Conservation (phyloP, 1,284 basidiomycete species). For the Cryptococcus hybrid region DNA sequence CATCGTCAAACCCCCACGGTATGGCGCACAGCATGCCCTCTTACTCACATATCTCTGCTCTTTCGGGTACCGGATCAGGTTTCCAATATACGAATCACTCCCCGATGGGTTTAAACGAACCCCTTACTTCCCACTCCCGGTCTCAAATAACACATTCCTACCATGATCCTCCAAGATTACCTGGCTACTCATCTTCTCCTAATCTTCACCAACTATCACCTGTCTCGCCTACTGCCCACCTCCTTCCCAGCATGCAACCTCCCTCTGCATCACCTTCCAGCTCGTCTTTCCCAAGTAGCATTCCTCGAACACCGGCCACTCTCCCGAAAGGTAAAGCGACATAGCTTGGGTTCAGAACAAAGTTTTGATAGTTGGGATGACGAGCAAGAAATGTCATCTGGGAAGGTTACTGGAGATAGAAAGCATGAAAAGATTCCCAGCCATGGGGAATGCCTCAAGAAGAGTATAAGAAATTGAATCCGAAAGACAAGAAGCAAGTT, state of each 20-base stretch:
- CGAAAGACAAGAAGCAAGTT: constrained; percentile 46
- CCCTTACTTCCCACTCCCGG: not conserved
- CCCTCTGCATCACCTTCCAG: constrained; percentile 10
- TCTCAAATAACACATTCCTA: constrained; percentile 10
- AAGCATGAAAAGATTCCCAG: constrained; percentile 20
- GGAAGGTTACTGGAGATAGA: constrained; percentile 4
- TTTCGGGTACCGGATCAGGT: not conserved
- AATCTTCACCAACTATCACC: constrained; percentile 24
- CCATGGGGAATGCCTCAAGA: constrained; percentile 49
- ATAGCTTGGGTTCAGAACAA: constrained; percentile 11
- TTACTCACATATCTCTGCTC: constrained; percentile 11
- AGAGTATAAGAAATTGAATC: constrained; percentile 40
- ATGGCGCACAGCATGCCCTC: constrained; percentile 13
- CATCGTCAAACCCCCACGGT: constrained; percentile 1
- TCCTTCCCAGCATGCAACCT: constrained; percentile 11
- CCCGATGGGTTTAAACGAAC: constrained; percentile 7
- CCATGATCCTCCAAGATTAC: constrained; percentile 15
- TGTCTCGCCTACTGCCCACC: constrained; percentile 23
- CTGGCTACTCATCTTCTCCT: constrained; percentile 19
- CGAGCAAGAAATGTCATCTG: not conserved
- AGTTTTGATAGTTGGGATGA: constrained; percentile 15
- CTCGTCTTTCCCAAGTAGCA: constrained; percentile 18
- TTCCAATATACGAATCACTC: constrained; percentile 12
- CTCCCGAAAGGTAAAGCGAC: constrained; percentile 11
- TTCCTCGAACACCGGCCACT: constrained; percentile 7